Evolutionary conservation across 225 moss, liverwort and hornwort species (phyloP).

Genomic region (Pseudoscleropodium purum): DNA sequence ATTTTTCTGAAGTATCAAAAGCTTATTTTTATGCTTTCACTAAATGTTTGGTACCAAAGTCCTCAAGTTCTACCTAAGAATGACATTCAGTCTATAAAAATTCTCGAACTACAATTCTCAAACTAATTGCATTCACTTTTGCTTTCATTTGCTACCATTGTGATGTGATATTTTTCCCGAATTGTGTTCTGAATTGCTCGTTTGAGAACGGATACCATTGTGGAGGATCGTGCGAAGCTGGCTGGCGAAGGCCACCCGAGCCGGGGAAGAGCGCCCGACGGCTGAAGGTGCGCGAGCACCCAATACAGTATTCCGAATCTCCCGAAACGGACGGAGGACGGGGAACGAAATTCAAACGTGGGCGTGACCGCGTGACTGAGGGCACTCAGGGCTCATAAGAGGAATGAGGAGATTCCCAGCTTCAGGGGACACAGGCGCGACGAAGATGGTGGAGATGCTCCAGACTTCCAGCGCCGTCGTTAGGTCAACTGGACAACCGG

Average conservation of each 20-base stretch:
- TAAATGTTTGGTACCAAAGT: too few relatives aligned
- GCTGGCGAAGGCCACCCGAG: neutral
- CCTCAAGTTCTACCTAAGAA: neutral
- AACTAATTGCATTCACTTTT: neutral
- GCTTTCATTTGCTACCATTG: accelerated
- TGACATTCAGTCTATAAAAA: neutral
- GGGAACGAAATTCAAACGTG: neutral
- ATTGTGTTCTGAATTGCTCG: neutral
- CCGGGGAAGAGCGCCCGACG: neutral
- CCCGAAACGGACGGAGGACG: neutral
- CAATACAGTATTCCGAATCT: too few relatives aligned
- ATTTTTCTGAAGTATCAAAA: too few relatives aligned
- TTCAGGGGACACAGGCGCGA: neutral
- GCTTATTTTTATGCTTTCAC: too few relatives aligned
- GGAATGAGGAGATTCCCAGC: neutral
- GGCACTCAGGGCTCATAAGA: neutral
- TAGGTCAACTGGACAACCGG: neutral
- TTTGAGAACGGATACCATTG: neutral
- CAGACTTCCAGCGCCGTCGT: neutral
- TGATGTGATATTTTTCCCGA: neutral
- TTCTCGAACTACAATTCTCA: neutral
- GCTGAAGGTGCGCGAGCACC: neutral
- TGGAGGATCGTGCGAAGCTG: too few relatives aligned
- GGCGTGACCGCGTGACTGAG: neutral
- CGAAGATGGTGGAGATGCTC: neutral